Base-by-base conservation (phyloP, 129 eudicot genomes). In the Saussurea involucrata region DNA sequence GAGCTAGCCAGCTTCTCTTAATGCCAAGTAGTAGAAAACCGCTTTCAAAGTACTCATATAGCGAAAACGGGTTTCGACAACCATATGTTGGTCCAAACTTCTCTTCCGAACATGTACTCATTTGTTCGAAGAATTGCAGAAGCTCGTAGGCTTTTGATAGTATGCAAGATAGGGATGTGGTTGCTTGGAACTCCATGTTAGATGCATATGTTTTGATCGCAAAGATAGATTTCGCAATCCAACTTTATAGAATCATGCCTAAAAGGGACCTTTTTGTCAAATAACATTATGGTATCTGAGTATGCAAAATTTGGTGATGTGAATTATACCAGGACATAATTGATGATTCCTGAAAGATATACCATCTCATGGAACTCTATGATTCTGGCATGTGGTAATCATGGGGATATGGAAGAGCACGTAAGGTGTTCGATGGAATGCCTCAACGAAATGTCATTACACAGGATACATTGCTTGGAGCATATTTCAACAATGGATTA, bases 161-260 rank as follows among this genome's bases (percentile, higher is more conserved):
- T 17, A 84, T 87, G 82, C 69, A 71, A 46, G 65, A 37, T 0
- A 87, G 55, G 49, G 90, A 87, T 75, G 49, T 13, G 3, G 64
- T 87, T 81, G 85, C 82, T 21, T 87, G 88, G 88, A 87, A 87
- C 37, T 87, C 88, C 0, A 80, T 87, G 86, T 63, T 87, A 66
- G 75, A 81, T 81, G 81, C 82, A 0, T 87, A 66, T 70, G 86
- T 84, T 69, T 87, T 82, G 22, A 53, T 71, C 10, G 58, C 71
- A 42, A 61, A 69, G 66, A 44, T 81, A 74, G 86, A 78, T 71
- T 36, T 33, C 28, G 88, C 90, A 29, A 12, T 20, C 61, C 29
- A 58, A 55, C 61, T 81, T 28, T 87, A 83, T 61, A 40, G 69
- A 36, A 22, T 31, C 7, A 81, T 83, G 82, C 90, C 88, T 5